These are phyloP conservation scores for Pyricularia sp. DNA, from an alignment of 2,329 filamentous ascomycete genomes.

Conservation along the genomic window DNA sequence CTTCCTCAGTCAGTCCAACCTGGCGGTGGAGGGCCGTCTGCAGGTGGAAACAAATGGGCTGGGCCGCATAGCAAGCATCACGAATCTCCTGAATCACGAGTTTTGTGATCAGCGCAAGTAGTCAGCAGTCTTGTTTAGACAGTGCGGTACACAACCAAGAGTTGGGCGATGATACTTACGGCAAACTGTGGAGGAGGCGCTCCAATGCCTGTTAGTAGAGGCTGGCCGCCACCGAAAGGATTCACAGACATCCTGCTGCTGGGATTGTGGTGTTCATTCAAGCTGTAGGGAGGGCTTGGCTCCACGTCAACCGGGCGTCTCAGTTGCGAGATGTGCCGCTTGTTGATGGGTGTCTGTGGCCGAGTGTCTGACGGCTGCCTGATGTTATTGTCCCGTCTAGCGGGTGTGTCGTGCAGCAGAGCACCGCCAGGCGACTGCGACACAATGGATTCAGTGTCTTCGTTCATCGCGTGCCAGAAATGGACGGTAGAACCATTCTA, in stretches of 20 bases:
- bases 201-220: background rate
- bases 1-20: constrained; percentile 6
- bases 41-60: constrained; percentile 10
- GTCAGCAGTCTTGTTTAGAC: background rate
- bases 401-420: background rate
- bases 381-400: background rate
- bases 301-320: background rate
- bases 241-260: background rate
- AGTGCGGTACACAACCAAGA: background rate
- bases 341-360: background rate
- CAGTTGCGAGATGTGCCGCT: background rate
- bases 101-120: background rate
- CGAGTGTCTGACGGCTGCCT: background rate
- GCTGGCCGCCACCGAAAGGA: background rate
- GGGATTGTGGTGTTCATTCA: background rate
- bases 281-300: background rate
- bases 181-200: background rate
- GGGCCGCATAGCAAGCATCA: constrained; percentile 8
- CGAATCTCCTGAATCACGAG: constrained; percentile 8
- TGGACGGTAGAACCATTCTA: background rate
- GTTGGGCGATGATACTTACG: background rate
- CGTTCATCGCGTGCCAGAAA: background rate
- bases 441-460: background rate
- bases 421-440: constrained; percentile 2
- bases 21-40: constrained; percentile 11